Percentiles rank a stretch among this genome's conserved stretches.
Evolutionary conservation across 2,329 filamentous ascomycete genomes (phyloP).

Genomic region (Tolypocladium nubicola): DNA sequence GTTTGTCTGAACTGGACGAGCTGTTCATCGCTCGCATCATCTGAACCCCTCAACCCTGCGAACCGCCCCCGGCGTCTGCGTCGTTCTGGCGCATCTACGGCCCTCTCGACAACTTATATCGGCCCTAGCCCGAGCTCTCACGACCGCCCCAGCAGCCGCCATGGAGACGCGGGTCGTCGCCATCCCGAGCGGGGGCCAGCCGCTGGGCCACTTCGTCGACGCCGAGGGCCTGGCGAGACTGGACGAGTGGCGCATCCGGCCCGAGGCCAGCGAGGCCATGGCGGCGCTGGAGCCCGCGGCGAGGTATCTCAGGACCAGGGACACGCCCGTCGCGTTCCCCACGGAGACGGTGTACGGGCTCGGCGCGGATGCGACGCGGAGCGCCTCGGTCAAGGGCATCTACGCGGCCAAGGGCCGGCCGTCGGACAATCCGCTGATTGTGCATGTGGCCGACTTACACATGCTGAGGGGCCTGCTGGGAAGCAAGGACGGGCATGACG

Average conservation of each 20-base stretch:
- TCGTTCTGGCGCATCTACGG: background rate
- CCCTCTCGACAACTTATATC: constrained; percentile 15
- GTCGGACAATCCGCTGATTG: constrained; percentile 89
- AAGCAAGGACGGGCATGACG: constrained; percentile 14
- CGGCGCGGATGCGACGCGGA: constrained; percentile 89
- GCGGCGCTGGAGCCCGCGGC: constrained; percentile 52
- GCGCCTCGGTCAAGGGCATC: constrained; percentile 76
- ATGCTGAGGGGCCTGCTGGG: constrained; percentile 60
- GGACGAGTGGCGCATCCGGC: constrained; percentile 30
- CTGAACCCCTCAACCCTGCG: background rate
- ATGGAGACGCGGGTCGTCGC: constrained; percentile 31
- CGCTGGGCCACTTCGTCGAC: constrained; percentile 23
- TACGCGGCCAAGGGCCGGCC: constrained; percentile 85
- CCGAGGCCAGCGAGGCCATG: constrained; percentile 19
- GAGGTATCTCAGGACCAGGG: constrained; percentile 48
- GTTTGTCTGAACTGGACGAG: background rate
- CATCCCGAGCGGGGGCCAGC: constrained; percentile 17
- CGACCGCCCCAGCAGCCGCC: constrained; percentile 2
- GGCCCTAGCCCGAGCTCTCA: constrained; percentile 6
- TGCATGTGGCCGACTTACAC: constrained; percentile 73
- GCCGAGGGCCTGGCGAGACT: constrained; percentile 19
- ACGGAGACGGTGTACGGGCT: constrained; percentile 97
- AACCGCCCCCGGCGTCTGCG: background rate
- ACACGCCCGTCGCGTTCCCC: constrained; percentile 83
- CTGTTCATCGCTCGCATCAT: background rate